Evolutionary conservation across 108 stramenopile genomes (phyloP).

Genomic region (Chaetoceros muelleri): DNA sequence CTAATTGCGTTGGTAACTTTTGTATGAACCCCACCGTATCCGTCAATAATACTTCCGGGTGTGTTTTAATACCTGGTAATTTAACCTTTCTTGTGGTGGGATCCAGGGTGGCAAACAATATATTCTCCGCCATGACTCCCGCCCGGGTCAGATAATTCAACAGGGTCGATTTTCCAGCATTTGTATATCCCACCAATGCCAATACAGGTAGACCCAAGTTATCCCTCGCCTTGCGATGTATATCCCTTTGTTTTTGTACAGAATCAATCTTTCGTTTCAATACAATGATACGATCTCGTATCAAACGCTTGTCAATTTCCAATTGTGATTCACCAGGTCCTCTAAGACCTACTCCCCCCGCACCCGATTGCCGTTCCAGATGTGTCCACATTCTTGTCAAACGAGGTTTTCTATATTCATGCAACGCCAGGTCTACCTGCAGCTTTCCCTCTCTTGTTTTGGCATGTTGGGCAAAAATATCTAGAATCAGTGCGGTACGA

Average conservation of each 20-base stretch:
- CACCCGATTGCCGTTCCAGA: constrained; percentile 86
- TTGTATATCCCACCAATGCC: constrained; percentile 92
- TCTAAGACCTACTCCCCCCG: constrained; percentile 86
- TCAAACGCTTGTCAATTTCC: constrained; percentile 88
- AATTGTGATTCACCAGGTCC: constrained; percentile 93
- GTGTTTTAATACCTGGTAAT: constrained; percentile 82
- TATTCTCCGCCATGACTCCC: constrained; percentile 91
- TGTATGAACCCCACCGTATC: constrained; percentile 98
- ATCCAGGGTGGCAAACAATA: constrained; percentile 94
- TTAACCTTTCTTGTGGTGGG: constrained; percentile 94
- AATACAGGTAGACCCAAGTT: constrained; percentile 76
- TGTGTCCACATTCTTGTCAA: constrained; percentile 95
- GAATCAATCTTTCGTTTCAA: constrained; percentile 85
- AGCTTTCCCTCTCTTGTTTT: constrained; percentile 89
- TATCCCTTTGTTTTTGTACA: constrained; percentile 79
- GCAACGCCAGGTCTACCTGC: constrained; percentile 90
- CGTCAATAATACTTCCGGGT: constrained; percentile 89
- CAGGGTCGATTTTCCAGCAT: constrained; percentile 90
- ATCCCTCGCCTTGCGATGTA: constrained; percentile 63
- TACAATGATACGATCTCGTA: constrained; percentile 84
- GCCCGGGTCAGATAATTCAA: constrained; percentile 86
- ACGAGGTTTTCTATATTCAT: constrained; percentile 89
- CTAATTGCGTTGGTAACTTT: constrained; percentile 91
- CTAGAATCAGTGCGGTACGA: constrained; percentile 92
- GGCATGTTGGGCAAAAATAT: constrained; percentile 95